Evolutionary conservation across 2,329 filamentous ascomycete genomes (phyloP).

Genomic region (Orbilia blumenaviensis): DNA sequence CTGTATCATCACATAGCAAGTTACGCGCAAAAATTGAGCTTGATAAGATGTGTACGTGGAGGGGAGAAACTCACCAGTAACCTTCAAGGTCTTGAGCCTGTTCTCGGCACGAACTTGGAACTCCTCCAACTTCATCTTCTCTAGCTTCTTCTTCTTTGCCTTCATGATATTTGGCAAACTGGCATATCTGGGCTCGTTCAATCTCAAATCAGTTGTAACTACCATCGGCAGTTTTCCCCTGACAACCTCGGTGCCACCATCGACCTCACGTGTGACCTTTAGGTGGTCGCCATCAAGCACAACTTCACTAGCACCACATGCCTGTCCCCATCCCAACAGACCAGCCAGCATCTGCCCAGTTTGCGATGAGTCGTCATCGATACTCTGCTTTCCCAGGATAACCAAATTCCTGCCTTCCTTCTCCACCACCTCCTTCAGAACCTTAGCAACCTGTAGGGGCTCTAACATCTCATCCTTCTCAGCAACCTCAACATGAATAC

Average conservation of each 20-base stretch:
- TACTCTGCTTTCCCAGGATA: conserved; percentile 95
- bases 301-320: conserved; percentile 89
- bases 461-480: conserved; percentile 75
- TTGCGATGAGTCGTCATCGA: conserved; percentile 94
- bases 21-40: too few relatives aligned
- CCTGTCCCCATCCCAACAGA: conserved; percentile 89
- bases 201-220: conserved; percentile 89
- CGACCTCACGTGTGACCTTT: conserved; percentile 87
- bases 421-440: conserved; percentile 80
- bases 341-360: conserved; percentile 98
- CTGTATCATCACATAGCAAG: too few relatives aligned
- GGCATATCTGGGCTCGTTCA: conserved; percentile 95
- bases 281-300: conserved; percentile 75
- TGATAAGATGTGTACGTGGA: not conserved
- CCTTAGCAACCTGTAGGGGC: conserved; percentile 89
- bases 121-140: conserved; percentile 87
- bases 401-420: conserved; percentile 90
- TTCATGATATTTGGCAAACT: conserved; percentile 99
- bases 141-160: conserved; percentile 99
- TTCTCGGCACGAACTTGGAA: conserved; percentile 78
- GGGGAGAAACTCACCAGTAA: conserved; percentile 71
- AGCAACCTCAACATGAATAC: conserved; percentile 82
- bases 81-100: conserved; percentile 88
- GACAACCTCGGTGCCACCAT: conserved; percentile 92
- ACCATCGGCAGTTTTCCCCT: conserved; percentile 86